Evolutionary conservation across 2,329 filamentous ascomycete species (phyloP).

Genomic region (Nemania sp.): DNA sequence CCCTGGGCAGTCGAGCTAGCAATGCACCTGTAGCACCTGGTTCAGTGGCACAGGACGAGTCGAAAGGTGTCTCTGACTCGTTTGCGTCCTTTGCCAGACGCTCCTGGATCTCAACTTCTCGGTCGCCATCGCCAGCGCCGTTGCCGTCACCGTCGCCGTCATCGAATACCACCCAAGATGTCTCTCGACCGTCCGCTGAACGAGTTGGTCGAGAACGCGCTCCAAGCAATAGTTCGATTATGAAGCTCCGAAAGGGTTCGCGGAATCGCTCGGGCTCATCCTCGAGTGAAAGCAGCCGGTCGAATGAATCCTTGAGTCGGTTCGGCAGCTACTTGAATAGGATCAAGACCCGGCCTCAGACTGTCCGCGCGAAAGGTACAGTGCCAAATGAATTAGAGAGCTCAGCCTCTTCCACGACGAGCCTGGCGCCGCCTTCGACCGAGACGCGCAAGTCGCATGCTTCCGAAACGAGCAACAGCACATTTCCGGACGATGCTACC

Average conservation of each 20-base stretch:
- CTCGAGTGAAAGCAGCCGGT: constrained; percentile 38
- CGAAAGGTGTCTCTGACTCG: constrained; percentile 48
- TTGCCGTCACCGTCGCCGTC: constrained; percentile 57
- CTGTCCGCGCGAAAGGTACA: constrained; percentile 46
- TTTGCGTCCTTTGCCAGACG: constrained; percentile 55
- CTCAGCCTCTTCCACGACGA: constrained; percentile 52
- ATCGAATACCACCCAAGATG: constrained; percentile 42
- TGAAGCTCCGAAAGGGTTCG: constrained; percentile 38
- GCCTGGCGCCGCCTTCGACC: constrained; percentile 48
- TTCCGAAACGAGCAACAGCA: constrained; percentile 40
- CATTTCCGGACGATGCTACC: constrained; percentile 35
- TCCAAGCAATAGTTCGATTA: constrained; percentile 37
- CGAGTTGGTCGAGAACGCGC: constrained; percentile 33
- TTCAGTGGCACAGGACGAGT: constrained; percentile 40
- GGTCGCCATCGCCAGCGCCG: constrained; percentile 56
- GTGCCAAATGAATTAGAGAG: constrained; percentile 42
- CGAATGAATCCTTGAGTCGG: constrained; percentile 42
- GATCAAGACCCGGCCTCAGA: constrained; percentile 53
- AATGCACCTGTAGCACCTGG: constrained; percentile 32
- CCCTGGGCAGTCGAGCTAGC: constrained; percentile 5
- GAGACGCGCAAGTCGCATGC: constrained; percentile 39
- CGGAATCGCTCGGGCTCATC: constrained; percentile 39
- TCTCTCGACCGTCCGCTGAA: constrained; percentile 26
- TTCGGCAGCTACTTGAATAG: constrained; percentile 51
- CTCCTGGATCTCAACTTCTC: constrained; percentile 55